Evolutionary conservation across 208 protist species (phyloP), one percentile per base, ranked within the genome.

Genomic region (Leishmania amazonensis): DNA sequence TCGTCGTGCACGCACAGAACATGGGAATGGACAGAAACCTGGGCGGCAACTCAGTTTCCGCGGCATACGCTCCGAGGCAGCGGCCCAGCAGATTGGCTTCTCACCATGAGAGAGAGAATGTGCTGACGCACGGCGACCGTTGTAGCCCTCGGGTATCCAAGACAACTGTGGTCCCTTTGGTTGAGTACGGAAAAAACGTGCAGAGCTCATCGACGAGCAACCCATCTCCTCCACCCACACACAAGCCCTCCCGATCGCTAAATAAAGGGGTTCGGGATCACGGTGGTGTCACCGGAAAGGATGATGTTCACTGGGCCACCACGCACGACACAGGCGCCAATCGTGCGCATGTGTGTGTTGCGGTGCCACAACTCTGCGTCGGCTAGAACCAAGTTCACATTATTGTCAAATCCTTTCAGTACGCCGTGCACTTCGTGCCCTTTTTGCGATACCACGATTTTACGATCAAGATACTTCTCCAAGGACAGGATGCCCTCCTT

Each of bases 371-470:
- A 45, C 72, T 96, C 91, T 0, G 91, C 92, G 73, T 96, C 93
- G 5, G 92, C 92, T 3, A 97, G 51, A 3, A 97, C 87, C 3
- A 97, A 62, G 57, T 94, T 95, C 35, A 97, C 87, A 71, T 97
- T 97, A 76, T 96, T 96, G 76, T 97, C 94, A 54, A 95, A 97
- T n/a, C 94, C 92, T 76, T 97, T 97, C 19, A 97, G 81, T 8
- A 96, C 85, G 15, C 92, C 94, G 47, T 93, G 89, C 6, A 96
- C 72, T 53, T 96, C 90, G 19, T 81, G 75, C 31, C 79, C 65
- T 19, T 83, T 85, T 65, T 94, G 73, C 1, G 76, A 75, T 1
- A 89, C 79, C 24, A 95, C 83, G 17, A 97, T 78, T 54, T 94
- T 95, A 8, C 92, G 85, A 72, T 96, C 94, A 2, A 97, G 89